phyloP scores from a whole-genome alignment of 495 filamentous ascomycete genomes.

The Podospora fimiseda region DNA sequence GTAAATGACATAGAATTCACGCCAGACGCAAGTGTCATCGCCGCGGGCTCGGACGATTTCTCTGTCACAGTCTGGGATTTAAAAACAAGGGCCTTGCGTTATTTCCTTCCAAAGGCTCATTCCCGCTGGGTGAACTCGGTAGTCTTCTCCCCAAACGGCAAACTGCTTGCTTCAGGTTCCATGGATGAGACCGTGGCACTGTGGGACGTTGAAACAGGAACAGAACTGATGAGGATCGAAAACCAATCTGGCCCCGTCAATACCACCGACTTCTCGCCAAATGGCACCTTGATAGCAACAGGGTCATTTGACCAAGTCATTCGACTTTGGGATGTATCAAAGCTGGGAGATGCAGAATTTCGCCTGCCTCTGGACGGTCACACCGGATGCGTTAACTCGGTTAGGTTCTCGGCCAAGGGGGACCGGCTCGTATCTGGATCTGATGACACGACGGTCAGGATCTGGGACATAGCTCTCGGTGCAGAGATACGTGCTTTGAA shows the following conservation, averaged over 20 bases:
- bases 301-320: conserved; percentile 76
- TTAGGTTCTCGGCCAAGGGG: background rate
- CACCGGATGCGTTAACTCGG: background rate
- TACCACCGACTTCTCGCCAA: conserved; percentile 10
- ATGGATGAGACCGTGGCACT: conserved; percentile 66
- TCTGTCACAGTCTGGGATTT: conserved; percentile 26
- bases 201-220: conserved; percentile 81
- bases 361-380: background rate
- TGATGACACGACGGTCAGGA: background rate
- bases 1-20: no score
- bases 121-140: background rate
- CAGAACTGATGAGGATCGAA: conserved; percentile 74
- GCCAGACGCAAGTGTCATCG: background rate
- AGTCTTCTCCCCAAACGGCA: background rate
- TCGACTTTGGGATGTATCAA: background rate
- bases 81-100: no score
- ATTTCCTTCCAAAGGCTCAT: background rate
- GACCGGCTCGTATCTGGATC: background rate
- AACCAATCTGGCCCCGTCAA: conserved; percentile 46
- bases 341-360: background rate
- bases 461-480: conserved; percentile 9
- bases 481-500: conserved; percentile 57
- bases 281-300: conserved; percentile 66
- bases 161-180: conserved; percentile 52
- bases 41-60: background rate